Evolutionary conservation across 306 rosid species (phyloP).

Genomic region (Ochetophila trinervis): DNA sequence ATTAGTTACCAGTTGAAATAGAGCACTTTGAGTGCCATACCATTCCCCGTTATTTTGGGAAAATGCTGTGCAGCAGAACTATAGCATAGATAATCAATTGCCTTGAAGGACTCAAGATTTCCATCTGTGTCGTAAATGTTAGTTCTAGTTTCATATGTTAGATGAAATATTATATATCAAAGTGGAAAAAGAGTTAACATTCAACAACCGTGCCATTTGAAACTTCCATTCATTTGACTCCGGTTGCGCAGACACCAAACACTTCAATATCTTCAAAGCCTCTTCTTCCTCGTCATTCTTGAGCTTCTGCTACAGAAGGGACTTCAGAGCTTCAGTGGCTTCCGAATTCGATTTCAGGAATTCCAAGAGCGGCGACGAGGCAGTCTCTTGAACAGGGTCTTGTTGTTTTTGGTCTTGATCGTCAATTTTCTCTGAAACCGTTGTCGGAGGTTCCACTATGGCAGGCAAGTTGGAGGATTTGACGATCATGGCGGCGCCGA

Average conservation of each 20-base stretch:
- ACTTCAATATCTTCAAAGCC: too few relatives aligned
- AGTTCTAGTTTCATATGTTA: too few relatives aligned
- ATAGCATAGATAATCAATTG: too few relatives aligned
- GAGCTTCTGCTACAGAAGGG: slow-evolving; percentile 67
- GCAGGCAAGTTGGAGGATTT: slow-evolving; percentile 51
- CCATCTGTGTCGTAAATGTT: too few relatives aligned
- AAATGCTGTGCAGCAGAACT: too few relatives aligned
- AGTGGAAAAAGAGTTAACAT: too few relatives aligned
- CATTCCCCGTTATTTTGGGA: too few relatives aligned
- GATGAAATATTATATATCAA: too few relatives aligned
- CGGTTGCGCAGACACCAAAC: slow-evolving; percentile 58
- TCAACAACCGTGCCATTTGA: too few relatives aligned
- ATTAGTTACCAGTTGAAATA: background rate
- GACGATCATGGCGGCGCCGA: slow-evolving; percentile 41
- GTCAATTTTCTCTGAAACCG: slow-evolving; percentile 27
- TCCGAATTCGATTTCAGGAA: slow-evolving; percentile 54
- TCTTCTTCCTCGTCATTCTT: too few relatives aligned
- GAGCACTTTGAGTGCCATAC: too few relatives aligned
- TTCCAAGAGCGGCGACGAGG: slow-evolving; percentile 47
- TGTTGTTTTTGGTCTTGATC: slow-evolving; percentile 3
- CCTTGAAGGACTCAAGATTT: too few relatives aligned
- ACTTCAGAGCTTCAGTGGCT: slow-evolving; percentile 59
- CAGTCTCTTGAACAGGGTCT: background rate
- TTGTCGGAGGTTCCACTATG: slow-evolving; percentile 47
- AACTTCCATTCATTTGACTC: slow-evolving; percentile 71